Percentiles rank a stretch among this genome's conserved stretches.
These are phyloP conservation scores for Hura crepitans DNA, from an alignment of 441 rosid genomes.

Conservation along the genomic window DNA sequence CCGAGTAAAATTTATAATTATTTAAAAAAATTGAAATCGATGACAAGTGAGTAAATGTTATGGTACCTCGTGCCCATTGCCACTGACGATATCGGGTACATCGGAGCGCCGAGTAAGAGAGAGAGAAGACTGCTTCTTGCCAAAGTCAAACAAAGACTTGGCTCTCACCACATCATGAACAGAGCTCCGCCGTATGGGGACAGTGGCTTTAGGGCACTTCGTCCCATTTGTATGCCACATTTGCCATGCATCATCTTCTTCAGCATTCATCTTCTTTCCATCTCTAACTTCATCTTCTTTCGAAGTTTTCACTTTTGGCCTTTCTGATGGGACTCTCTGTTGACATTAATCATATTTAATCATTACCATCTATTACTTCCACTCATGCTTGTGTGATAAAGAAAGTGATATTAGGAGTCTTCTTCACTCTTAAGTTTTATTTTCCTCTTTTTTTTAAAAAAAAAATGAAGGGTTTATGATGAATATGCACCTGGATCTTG, in stretches of 20 bases:
- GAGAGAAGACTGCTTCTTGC: conserved; percentile 50
- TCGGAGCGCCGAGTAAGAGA: conserved; percentile 41
- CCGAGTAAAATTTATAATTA: too few relatives aligned
- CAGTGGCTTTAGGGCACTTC: conserved; percentile 62
- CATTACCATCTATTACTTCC: neutral
- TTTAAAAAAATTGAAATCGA: too few relatives aligned
- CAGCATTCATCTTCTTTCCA: conserved; percentile 43
- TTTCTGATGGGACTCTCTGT: conserved; percentile 57
- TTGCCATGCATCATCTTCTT: conserved; percentile 51
- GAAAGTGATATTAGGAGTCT: neutral
- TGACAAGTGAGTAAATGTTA: neutral
- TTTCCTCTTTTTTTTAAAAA: neutral
- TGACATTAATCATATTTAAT: neutral
- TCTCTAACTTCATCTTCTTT: conserved; percentile 45
- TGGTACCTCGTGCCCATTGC: conserved; percentile 84
- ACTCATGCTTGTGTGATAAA: too few relatives aligned
- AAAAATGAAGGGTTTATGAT: conserved; percentile 15
- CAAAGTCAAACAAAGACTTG: conserved; percentile 78
- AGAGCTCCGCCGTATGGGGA: conserved; percentile 80
- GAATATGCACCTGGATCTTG: conserved; percentile 70
- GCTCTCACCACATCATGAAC: conserved; percentile 77
- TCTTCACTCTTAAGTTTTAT: neutral
- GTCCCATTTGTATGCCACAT: conserved; percentile 80
- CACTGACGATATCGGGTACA: conserved; percentile 65
- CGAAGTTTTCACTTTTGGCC: conserved; percentile 42